These are phyloP conservation scores for Lachnellula occidentalis DNA, from an alignment of 2,329 filamentous ascomycete genomes.

Conservation along the genomic window DNA sequence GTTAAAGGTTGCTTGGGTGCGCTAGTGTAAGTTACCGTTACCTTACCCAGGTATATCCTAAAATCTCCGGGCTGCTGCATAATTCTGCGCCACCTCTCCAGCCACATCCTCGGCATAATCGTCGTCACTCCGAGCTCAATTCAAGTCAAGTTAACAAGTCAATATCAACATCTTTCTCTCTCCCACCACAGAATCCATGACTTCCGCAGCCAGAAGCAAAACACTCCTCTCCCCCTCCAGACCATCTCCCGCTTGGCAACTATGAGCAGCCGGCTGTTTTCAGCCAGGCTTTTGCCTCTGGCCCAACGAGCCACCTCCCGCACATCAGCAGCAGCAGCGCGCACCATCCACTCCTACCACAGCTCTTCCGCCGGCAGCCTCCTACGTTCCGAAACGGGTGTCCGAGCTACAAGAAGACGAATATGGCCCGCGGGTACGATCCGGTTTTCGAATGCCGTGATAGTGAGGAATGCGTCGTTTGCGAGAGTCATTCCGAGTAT, in stretches of 20 bases:
- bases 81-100: neutral
- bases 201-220: conserved; percentile 7
- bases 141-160: conserved; percentile 1
- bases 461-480: conserved; percentile 59
- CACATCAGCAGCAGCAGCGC: conserved; percentile 42
- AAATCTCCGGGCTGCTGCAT: no score
- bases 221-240: neutral
- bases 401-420: conserved; percentile 55
- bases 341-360: conserved; percentile 54
- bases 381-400: conserved; percentile 57
- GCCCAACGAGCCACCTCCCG: conserved; percentile 54
- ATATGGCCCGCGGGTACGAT: conserved; percentile 74
- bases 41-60: no score
- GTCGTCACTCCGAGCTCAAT: neutral
- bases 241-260: conserved; percentile 16
- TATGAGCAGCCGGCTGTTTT: conserved; percentile 54
- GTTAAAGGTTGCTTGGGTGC: no score
- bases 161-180: conserved; percentile 6
- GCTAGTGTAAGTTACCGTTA: no score
- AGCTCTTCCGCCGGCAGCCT: conserved; percentile 62
- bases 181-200: conserved; percentile 15
- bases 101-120: conserved; percentile 18
- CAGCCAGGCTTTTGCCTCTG: conserved; percentile 64
- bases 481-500: conserved; percentile 72
- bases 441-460: conserved; percentile 74